phyloP scores from a whole-genome alignment of 2,329 filamentous ascomycete genomes.

The Lachnellula willkommii region DNA sequence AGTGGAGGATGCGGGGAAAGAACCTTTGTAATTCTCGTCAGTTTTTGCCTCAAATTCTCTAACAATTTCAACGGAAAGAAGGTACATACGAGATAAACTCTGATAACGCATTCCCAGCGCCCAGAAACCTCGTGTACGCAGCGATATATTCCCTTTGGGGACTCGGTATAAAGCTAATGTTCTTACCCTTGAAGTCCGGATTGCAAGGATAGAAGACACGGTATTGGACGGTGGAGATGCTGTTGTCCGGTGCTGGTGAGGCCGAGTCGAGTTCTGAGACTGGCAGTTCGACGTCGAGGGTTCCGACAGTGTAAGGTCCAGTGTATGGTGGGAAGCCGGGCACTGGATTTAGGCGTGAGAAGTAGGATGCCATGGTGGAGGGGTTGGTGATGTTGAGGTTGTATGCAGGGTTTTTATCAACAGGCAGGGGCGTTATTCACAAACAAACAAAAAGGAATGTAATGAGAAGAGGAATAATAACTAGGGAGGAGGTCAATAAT shows the following conservation, averaged over 20 bases:
- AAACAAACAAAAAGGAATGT: too few relatives aligned
- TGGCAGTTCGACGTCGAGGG: slow-evolving; percentile 75
- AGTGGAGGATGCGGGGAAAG: slow-evolving; percentile 66
- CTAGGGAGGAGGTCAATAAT: too few relatives aligned
- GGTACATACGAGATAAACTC: slow-evolving; percentile 51
- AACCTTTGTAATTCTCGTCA: slow-evolving; percentile 41
- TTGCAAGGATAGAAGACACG: slow-evolving; percentile 75
- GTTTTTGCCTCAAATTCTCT: not conserved
- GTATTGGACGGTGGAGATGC: slow-evolving; percentile 69
- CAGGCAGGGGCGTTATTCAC: too few relatives aligned
- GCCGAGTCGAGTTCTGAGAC: slow-evolving; percentile 53
- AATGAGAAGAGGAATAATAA: too few relatives aligned
- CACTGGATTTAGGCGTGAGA: slow-evolving; percentile 58
- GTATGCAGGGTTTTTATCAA: too few relatives aligned
- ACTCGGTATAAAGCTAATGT: slow-evolving; percentile 69
- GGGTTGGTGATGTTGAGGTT: not conserved
- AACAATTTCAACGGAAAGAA: not conserved
- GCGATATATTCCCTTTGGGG: slow-evolving; percentile 70
- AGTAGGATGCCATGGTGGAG: slow-evolving; percentile 26
- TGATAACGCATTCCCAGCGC: slow-evolving; percentile 53
- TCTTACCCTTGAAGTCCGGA: slow-evolving; percentile 40
- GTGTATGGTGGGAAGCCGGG: slow-evolving; percentile 70
- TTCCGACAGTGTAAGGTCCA: slow-evolving; percentile 73
- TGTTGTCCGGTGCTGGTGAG: slow-evolving; percentile 47
- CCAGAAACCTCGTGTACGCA: slow-evolving; percentile 72